Evolutionary conservation across 2,329 filamentous ascomycete genomes (phyloP).

Genomic region (Raffaelea albimanens): DNA sequence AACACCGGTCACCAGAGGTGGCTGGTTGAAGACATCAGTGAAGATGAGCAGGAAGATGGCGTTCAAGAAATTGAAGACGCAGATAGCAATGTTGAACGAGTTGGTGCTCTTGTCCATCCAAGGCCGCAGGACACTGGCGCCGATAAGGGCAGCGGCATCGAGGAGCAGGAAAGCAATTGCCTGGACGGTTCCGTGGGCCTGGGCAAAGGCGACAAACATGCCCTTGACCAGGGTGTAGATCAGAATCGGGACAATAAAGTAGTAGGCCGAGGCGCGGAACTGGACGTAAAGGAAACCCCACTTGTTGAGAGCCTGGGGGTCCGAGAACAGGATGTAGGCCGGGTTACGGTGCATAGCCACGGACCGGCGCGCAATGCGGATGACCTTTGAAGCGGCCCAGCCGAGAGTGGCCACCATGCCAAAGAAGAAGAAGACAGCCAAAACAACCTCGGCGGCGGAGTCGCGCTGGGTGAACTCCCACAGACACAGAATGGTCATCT

Average conservation of each 20-base stretch:
- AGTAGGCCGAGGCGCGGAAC: conserved; percentile 81
- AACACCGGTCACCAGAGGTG: conserved; percentile 67
- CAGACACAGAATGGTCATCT: conserved; percentile 73
- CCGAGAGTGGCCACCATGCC: conserved; percentile 62
- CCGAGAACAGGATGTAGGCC: conserved; percentile 82
- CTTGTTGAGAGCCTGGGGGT: conserved; percentile 76
- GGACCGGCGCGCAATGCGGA: conserved; percentile 70
- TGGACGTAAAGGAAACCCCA: conserved; percentile 90
- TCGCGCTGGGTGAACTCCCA: conserved; percentile 77
- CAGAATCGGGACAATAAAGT: conserved; percentile 71
- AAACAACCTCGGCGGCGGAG: conserved; percentile 67
- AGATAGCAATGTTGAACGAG: conserved; percentile 79
- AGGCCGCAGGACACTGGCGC: conserved; percentile 65
- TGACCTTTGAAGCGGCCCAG: conserved; percentile 76
- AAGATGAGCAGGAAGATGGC: conserved; percentile 73
- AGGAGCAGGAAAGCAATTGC: conserved; percentile 69
- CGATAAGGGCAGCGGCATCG: conserved; percentile 63
- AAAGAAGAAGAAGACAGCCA: conserved; percentile 73
- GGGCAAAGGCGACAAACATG: conserved; percentile 71
- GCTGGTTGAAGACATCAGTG: conserved; percentile 71
- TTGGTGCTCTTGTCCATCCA: conserved; percentile 97
- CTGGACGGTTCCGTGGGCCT: conserved; percentile 57
- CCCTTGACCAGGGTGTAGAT: conserved; percentile 67
- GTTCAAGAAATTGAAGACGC: conserved; percentile 73
- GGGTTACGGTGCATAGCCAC: conserved; percentile 83